A percentile compares a stretch with the other conserved stretches of the same genome.
Evolutionary conservation across 257 asterid species (phyloP).

Genomic region (Penstemon barbatus): DNA sequence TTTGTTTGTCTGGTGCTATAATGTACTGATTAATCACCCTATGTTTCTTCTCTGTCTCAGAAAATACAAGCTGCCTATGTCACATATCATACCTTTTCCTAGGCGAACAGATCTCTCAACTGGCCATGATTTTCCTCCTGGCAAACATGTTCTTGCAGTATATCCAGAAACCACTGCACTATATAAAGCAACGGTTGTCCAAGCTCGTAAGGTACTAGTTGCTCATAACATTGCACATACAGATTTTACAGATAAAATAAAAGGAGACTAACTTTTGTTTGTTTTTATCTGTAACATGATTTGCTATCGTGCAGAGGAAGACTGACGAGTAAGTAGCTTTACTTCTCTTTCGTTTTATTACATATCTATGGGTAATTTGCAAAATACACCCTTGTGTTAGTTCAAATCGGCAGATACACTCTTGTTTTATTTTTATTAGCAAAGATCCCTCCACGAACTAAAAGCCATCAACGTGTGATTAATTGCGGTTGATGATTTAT

Average conservation of each 20-base stretch:
- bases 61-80: conserved; percentile 88
- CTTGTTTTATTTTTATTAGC: too few relatives aligned
- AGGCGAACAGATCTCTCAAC: conserved; percentile 69
- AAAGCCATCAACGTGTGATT: too few relatives aligned
- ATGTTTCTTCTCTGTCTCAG: conserved; percentile 40
- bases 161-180: conserved; percentile 96
- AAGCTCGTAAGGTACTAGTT: conserved; percentile 71
- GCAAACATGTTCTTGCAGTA: conserved; percentile 89
- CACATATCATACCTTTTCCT: conserved; percentile 91
- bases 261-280: conserved; percentile 37
- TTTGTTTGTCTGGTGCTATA: conserved; percentile 3
- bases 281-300: conserved; percentile 30
- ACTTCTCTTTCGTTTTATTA: conserved; percentile 1
- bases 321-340: conserved; percentile 75
- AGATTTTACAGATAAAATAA: conserved; percentile 16
- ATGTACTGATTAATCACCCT: background rate
- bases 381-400: too few relatives aligned
- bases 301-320: conserved; percentile 62
- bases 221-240: background rate
- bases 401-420: too few relatives aligned
- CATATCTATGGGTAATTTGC: too few relatives aligned
- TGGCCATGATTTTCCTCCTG: conserved; percentile 75
- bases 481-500: too few relatives aligned
- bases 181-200: conserved; percentile 93
- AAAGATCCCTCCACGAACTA: too few relatives aligned